phyloP scores from a whole-genome alignment of 495 filamentous ascomycete species.

The Penicillium cataractarum region DNA sequence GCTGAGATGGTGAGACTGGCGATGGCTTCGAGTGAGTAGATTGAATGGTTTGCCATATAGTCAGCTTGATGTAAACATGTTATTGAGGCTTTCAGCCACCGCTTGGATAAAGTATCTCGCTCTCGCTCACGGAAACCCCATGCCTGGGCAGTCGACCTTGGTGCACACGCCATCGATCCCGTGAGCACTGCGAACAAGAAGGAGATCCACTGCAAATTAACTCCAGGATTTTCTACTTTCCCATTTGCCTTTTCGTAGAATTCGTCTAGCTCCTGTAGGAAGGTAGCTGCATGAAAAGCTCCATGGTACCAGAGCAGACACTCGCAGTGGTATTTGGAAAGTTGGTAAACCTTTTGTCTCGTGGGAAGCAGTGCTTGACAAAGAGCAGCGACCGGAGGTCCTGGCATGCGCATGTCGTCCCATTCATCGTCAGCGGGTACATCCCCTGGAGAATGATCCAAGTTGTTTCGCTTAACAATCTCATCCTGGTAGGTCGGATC shows the following conservation, averaged over 20 bases:
- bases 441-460: slow-evolving; percentile 29
- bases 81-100: slow-evolving; percentile 41
- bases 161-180: slow-evolving; percentile 41
- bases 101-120: slow-evolving; percentile 33
- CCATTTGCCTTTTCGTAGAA: slow-evolving; percentile 36
- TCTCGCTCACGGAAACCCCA: slow-evolving; percentile 44
- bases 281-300: slow-evolving; percentile 37
- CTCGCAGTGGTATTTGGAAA: slow-evolving; percentile 43
- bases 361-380: slow-evolving; percentile 40
- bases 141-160: slow-evolving; percentile 23
- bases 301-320: slow-evolving; percentile 46
- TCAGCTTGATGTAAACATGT: slow-evolving; percentile 41
- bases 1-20: slow-evolving; percentile 44
- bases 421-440: slow-evolving; percentile 23
- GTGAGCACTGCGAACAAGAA: slow-evolving; percentile 46
- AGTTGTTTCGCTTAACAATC: slow-evolving; percentile 21
- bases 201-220: slow-evolving; percentile 43
- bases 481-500: slow-evolving; percentile 38
- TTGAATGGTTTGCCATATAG: slow-evolving; percentile 39
- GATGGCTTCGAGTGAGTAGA: slow-evolving; percentile 42
- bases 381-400: slow-evolving; percentile 12
- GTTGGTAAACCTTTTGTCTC: slow-evolving; percentile 31
- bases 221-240: slow-evolving; percentile 20
- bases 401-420: slow-evolving; percentile 13
- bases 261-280: slow-evolving; percentile 31